Percentiles rank a stretch among this genome's conserved stretches.
Conservation (phyloP, 2,329 filamentous ascomycete genomes). For the Arthrobotrys sinensis region DNA sequence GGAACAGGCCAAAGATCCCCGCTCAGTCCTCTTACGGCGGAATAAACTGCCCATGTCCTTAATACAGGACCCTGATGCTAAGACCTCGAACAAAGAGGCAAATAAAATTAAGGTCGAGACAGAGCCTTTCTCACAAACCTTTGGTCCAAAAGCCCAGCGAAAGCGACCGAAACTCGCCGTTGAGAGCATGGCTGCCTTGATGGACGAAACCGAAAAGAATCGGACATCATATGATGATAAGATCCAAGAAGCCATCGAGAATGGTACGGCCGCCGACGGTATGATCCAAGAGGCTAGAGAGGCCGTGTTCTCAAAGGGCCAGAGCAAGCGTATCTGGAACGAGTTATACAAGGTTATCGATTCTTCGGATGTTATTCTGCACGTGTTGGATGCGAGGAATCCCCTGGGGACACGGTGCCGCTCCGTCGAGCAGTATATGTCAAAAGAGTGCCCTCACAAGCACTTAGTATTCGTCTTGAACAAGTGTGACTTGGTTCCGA, state of each 20-base stretch:
- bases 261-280: conserved; percentile 67
- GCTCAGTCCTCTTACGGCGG: conserved; percentile 87
- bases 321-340: conserved; percentile 97
- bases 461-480: conserved; percentile 91
- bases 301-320: conserved; percentile 93
- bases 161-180: conserved; percentile 93
- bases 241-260: conserved; percentile 67
- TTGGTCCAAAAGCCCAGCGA: conserved; percentile 91
- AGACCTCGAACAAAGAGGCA: conserved; percentile 88
- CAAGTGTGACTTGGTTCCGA: conserved; percentile 93
- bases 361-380: conserved; percentile 95
- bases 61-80: conserved; percentile 82
- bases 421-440: conserved; percentile 92
- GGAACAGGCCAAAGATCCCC: conserved; percentile 89
- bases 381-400: conserved; percentile 90
- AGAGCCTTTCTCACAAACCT: conserved; percentile 87
- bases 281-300: conserved; percentile 78
- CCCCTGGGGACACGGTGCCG: conserved; percentile 90
- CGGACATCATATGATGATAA: conserved; percentile 86
- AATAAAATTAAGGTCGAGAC: conserved; percentile 95
- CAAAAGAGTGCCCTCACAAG: conserved; percentile 94
- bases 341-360: conserved; percentile 88
- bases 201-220: conserved; percentile 82
- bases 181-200: conserved; percentile 84
- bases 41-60: conserved; percentile 98